Conservation (phyloP, 2,329 filamentous ascomycete species). For the Calonectria honghensis region DNA sequence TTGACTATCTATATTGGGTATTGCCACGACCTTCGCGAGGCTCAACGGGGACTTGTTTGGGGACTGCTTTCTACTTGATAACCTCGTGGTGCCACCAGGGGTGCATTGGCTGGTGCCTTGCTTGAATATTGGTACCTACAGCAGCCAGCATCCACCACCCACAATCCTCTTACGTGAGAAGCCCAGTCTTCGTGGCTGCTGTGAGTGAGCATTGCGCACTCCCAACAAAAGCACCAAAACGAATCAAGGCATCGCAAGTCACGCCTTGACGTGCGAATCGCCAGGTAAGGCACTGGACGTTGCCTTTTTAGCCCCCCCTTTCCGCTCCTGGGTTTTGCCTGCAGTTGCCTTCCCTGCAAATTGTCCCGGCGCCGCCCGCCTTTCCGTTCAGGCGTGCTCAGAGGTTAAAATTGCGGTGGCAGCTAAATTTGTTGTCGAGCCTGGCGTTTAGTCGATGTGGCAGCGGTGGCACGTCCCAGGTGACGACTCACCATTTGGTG, state of each 20-base stretch:
- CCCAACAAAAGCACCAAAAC: slow-evolving; percentile 13
- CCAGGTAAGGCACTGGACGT: slow-evolving; percentile 8
- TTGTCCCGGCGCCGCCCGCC: slow-evolving; percentile 36
- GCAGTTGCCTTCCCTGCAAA: slow-evolving; percentile 34
- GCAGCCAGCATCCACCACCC: slow-evolving; percentile 40
- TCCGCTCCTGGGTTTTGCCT: slow-evolving; percentile 33
- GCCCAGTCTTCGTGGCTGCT: slow-evolving; percentile 2
- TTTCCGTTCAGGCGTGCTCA: slow-evolving; percentile 42
- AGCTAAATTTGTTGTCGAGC: slow-evolving; percentile 49
- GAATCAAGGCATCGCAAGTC: slow-evolving; percentile 14
- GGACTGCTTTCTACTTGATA: background rate
- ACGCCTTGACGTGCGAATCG: slow-evolving; percentile 7
- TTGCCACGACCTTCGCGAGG: slow-evolving; percentile 8
- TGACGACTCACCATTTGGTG: slow-evolving; percentile 42
- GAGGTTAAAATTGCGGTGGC: slow-evolving; percentile 53
- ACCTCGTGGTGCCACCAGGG: background rate
- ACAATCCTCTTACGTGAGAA: slow-evolving; percentile 51
- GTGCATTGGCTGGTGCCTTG: slow-evolving; percentile 25
- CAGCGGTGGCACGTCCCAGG: slow-evolving; percentile 48
- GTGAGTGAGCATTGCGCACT: slow-evolving; percentile 28
- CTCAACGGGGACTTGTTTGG: slow-evolving; percentile 2
- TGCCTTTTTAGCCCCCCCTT: slow-evolving; percentile 38
- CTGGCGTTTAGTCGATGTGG: slow-evolving; percentile 41
- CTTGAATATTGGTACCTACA: slow-evolving; percentile 29
- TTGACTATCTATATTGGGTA: slow-evolving; percentile 1